Evolutionary conservation across 139 green algal genomes (phyloP), one percentile per base, ranked within the genome.

Genomic region (Chlorella sp.): DNA sequence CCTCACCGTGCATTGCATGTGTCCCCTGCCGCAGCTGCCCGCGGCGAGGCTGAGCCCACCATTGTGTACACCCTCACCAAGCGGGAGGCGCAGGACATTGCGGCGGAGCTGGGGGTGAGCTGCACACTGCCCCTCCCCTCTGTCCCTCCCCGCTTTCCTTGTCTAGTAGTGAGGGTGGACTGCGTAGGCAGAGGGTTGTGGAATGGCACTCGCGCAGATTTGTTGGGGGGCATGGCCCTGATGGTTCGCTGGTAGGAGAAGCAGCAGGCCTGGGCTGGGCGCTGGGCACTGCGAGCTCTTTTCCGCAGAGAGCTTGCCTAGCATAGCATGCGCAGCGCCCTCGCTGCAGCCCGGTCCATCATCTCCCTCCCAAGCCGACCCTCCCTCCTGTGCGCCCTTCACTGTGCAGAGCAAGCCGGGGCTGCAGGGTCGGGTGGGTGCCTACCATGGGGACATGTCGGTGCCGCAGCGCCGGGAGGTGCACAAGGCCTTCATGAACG

Each of bases 1-100:
- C n/a, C n/a, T n/a, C n/a, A n/a, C n/a, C n/a, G n/a, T n/a, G n/a
- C 34, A 81, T 34, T 48, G 15, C 34, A 2, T 48, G 26, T 39
- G 28, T 78, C 75, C 24, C 16, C 34, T 53, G 34, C 40, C 21
- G 39, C 80, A 75, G 83, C 83, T 32, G 66, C 36, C 30, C 32
- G 60, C 1, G 42, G 71, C 36, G 39, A 89, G 71, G 16, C 89
- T 2, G 73, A 92, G 39, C 78, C 93, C 11, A 96, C 94, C 14
- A 92, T 96, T 34, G 88, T 96, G 22, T 96, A 96, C 90, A 92
- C 92, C 4, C 89, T 95, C 32, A 90, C 87, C 12, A 82, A 89
- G 53, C 86, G 82, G 60, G 91, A 93, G 61, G 85, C 91, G 66
- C 39, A 85, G n/a, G 76, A 88, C 15, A 53, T 92, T 18, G 88